Evolutionary conservation across 257 asterid species (phyloP), one percentile per base, ranked within the genome.

Genomic region (Eucommia ulmoides): DNA sequence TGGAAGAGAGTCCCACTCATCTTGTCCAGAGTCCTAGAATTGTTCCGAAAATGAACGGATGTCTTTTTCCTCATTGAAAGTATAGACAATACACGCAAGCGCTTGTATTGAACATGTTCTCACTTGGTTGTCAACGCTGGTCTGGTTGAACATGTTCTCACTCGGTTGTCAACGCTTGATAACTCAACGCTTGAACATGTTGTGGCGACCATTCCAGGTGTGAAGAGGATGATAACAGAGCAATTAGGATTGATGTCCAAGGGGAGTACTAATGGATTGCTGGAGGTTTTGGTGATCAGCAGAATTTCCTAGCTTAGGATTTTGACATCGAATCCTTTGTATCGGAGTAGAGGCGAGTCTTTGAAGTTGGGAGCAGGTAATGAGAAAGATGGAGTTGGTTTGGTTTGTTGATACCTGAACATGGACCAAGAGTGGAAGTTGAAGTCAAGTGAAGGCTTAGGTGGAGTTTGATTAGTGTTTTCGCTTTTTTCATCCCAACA

Each of bases 131-230:
- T n/a, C n/a, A n/a, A n/a, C n/a, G n/a, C n/a, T n/a, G n/a, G 96
- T 89, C 64, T 89, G 98, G 98, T 61, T 84, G 56, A 82, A 96
- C 79, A 89, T 66, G 60, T 89, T 73, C 63, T 89, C 98, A 3
- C 7, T 65, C 42, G 73, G 65, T 63, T 54, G 83, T 65, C 0
- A 80, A 82, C 66, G 81, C 84, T 52, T 81, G 93, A 89, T 68
- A 85, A 94, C 61, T 69, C 91, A 1, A 53, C 68, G 45, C 89
- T 89, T n/a, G 94, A 89, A 60, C 91, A 85, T 48, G 98, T 80
- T 47, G 84, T 89, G 0, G 73, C 73, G 56, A 82, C 94, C 0
- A 80, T 89, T 12, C 98, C 98, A 0, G 98, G 98, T n/a, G 98
- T 45, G 42, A 89, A 73, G 78, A 85, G 98, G 78, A 80, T 89